Evolutionary conservation across 352 stramenopile species (phyloP).

Genomic region (Globisporangium viniferum): DNA sequence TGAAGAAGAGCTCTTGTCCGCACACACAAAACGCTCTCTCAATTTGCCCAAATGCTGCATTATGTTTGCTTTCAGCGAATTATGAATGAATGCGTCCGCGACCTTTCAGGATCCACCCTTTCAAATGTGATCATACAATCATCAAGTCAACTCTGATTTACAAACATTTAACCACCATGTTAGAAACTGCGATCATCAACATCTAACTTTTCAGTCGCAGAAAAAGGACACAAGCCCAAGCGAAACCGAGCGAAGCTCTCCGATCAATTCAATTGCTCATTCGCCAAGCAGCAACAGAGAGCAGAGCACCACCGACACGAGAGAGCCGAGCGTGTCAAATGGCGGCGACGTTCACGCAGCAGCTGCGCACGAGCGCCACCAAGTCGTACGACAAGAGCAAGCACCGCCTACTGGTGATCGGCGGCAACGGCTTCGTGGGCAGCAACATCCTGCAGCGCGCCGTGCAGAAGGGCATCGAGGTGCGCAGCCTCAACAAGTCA

Average conservation of each 20-base stretch:
- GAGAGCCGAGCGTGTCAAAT: not conserved
- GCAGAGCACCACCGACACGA: not conserved
- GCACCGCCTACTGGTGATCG: slow-evolving; percentile 81
- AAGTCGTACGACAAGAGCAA: slow-evolving; percentile 65
- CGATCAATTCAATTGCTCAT: not conserved
- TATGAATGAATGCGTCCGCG: not conserved
- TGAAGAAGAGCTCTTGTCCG: not conserved
- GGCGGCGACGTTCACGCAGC: not conserved
- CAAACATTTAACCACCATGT: not conserved
- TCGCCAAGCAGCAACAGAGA: not conserved
- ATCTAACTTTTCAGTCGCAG: not conserved
- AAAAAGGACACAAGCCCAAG: not conserved
- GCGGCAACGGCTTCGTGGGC: slow-evolving; percentile 88
- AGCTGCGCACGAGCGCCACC: slow-evolving; percentile 27
- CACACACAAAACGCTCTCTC: not conserved
- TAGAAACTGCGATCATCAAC: not conserved
- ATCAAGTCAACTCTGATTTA: not conserved
- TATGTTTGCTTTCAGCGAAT: not conserved
- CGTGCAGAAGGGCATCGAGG: slow-evolving; percentile 83
- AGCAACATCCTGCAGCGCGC: slow-evolving; percentile 89
- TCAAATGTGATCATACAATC: not conserved
- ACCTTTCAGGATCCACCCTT: not conserved
- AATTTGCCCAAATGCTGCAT: not conserved
- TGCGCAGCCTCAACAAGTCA: slow-evolving; percentile 83
- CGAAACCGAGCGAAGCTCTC: slow-evolving; percentile 5